A percentile compares a stretch with the other conserved stretches of the same genome.
Conservation (phyloP, 352 stramenopile genomes). For the Phytophthora megakarya region DNA sequence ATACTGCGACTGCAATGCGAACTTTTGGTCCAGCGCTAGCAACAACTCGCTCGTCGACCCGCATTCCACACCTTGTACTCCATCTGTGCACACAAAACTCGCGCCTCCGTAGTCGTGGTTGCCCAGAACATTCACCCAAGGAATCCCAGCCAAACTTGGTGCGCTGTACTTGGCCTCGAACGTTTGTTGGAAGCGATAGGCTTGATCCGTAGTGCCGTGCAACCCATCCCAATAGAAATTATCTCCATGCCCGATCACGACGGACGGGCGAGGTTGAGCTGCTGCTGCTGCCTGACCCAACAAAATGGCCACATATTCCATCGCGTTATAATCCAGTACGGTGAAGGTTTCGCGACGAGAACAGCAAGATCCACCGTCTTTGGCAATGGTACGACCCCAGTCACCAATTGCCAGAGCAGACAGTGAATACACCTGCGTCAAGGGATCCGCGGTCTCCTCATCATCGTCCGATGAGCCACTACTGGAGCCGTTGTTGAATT, state of each 20-base stretch:
- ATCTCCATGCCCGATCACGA: slow-evolving; percentile 71
- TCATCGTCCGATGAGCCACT: slow-evolving; percentile 29
- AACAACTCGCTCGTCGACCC: slow-evolving; percentile 50
- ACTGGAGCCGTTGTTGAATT: slow-evolving; percentile 35
- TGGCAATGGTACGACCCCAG: slow-evolving; percentile 68
- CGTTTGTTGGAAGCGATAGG: slow-evolving; percentile 73
- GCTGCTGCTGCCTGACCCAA: slow-evolving; percentile 52
- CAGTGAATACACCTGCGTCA: slow-evolving; percentile 48
- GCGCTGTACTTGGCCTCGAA: slow-evolving; percentile 81
- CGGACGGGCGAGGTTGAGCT: slow-evolving; percentile 35
- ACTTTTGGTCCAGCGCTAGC: slow-evolving; percentile 63
- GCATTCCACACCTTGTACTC: slow-evolving; percentile 49
- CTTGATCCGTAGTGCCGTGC: slow-evolving; percentile 54
- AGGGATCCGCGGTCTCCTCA: slow-evolving; percentile 39
- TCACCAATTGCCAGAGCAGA: slow-evolving; percentile 75
- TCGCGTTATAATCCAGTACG: slow-evolving; percentile 71
- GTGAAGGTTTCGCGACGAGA: slow-evolving; percentile 57
- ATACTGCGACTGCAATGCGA: slow-evolving; percentile 76
- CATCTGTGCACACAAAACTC: slow-evolving; percentile 73
- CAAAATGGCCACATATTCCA: slow-evolving; percentile 67
- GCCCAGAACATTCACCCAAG: slow-evolving; percentile 86
- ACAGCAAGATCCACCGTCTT: slow-evolving; percentile 71
- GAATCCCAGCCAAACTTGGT: slow-evolving; percentile 54
- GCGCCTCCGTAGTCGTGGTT: slow-evolving; percentile 88
- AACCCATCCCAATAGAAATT: slow-evolving; percentile 87